These are phyloP conservation scores for Talaromyces sp. DNA, from an alignment of 2,329 filamentous ascomycete species.

Conservation along the genomic window DNA sequence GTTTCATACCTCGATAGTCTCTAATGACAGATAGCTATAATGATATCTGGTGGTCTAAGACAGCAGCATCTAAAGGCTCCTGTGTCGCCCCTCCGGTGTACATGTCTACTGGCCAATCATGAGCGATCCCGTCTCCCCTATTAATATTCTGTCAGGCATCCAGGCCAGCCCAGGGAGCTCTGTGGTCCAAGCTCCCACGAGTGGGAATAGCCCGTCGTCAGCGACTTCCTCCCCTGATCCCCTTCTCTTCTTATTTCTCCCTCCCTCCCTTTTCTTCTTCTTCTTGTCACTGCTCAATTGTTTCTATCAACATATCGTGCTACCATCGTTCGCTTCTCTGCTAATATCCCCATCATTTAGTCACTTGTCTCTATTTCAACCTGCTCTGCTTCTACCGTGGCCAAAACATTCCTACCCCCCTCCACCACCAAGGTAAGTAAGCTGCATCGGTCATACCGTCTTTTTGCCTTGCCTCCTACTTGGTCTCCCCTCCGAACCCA, in stretches of 20 bases:
- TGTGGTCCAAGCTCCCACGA: conserved; percentile 4
- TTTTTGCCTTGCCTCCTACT: neutral
- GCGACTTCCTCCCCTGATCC: conserved; percentile 5
- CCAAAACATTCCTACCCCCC: neutral
- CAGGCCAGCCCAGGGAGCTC: neutral
- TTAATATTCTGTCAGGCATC: neutral
- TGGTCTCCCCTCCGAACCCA: neutral
- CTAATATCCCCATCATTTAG: neutral
- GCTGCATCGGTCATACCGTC: neutral
- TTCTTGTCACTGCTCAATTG: neutral
- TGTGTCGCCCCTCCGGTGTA: too few relatives aligned
- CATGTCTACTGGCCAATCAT: too few relatives aligned
- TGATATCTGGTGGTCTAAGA: neutral
- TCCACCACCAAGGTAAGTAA: neutral
- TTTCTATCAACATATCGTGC: neutral
- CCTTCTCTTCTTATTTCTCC: neutral
- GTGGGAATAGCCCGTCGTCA: conserved; percentile 11
- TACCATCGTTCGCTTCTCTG: neutral
- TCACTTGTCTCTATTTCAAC: neutral
- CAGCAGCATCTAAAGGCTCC: neutral
- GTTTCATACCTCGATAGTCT: too few relatives aligned
- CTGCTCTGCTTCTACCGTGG: neutral
- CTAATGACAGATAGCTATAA: too few relatives aligned
- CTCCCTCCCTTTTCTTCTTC: neutral
- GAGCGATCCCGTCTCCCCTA: too few relatives aligned